Conservation (phyloP, 306 rosid species). For the Pterocarpus macrocarpus region DNA sequence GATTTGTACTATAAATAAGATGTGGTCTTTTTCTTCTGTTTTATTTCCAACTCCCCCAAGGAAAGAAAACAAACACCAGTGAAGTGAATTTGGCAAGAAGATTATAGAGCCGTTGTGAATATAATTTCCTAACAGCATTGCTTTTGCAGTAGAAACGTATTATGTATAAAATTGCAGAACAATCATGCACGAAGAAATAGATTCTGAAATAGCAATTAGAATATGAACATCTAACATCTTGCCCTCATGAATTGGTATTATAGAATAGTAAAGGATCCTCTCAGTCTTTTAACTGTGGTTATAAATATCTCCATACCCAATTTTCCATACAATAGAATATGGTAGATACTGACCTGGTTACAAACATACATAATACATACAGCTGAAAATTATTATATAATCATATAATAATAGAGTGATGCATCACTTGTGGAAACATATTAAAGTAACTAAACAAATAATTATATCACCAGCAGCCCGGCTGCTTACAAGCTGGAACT, state of each 20-base stretch:
- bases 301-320: neutral
- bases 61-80: neutral
- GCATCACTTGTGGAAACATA: constrained; percentile 27
- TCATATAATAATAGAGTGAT: constrained; percentile 3
- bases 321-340: constrained; percentile 1
- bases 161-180: neutral
- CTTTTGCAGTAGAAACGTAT: neutral
- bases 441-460: constrained; percentile 5
- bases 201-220: neutral
- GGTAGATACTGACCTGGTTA: neutral
- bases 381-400: neutral
- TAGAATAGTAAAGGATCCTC: neutral
- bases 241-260: neutral
- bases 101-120: neutral
- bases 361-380: constrained; percentile 21
- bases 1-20: no score
- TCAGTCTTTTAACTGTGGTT: neutral
- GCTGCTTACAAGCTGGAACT: constrained; percentile 28
- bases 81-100: no score
- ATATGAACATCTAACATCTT: neutral
- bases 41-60: no score
- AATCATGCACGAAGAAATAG: neutral
- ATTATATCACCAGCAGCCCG: constrained; percentile 32
- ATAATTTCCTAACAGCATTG: neutral
- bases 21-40: no score